Evolutionary conservation across 495 filamentous ascomycete species (phyloP).

Genomic region (Sphaerosporella brunnea): DNA sequence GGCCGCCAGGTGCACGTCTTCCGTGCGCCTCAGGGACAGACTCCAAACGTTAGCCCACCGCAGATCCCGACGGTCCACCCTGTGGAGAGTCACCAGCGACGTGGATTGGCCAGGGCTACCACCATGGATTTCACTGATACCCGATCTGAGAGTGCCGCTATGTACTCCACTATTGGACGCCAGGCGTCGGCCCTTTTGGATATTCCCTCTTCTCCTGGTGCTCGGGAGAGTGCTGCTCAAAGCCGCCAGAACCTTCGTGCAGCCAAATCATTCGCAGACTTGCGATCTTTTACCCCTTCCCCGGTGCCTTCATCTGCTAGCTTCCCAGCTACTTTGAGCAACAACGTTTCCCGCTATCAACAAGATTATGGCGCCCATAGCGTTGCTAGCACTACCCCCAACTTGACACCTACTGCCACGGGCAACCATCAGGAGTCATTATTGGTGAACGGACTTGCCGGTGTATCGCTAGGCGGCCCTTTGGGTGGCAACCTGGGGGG

Average conservation of each 20-base stretch:
- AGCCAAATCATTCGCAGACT: constrained; percentile 90
- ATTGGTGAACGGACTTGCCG: constrained; percentile 49
- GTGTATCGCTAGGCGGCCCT: constrained; percentile 36
- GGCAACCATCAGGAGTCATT: constrained; percentile 49
- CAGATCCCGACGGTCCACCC: constrained; percentile 45
- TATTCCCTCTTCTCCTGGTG: constrained; percentile 65
- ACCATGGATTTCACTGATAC: constrained; percentile 97
- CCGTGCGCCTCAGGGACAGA: constrained; percentile 34
- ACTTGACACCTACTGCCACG: constrained; percentile 56
- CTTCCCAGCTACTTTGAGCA: constrained; percentile 55
- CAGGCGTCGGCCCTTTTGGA: constrained; percentile 63
- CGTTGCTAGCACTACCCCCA: constrained; percentile 51
- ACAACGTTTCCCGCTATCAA: constrained; percentile 48
- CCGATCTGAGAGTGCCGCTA: constrained; percentile 46
- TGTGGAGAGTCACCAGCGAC: constrained; percentile 49
- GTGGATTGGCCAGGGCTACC: constrained; percentile 75
- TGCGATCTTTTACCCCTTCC: constrained; percentile 87
- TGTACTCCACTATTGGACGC: constrained; percentile 57
- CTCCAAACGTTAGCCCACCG: constrained; percentile 44
- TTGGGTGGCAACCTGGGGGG: constrained; percentile 31
- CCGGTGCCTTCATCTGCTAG: constrained; percentile 76
- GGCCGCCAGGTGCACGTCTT: constrained; percentile 77
- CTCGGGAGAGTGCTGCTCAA: constrained; percentile 34
- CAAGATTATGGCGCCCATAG: constrained; percentile 41
- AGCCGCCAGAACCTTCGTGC: constrained; percentile 64